phyloP scores from a whole-genome alignment of 805 yeast genomes.

The Candida gorgasii region DNA sequence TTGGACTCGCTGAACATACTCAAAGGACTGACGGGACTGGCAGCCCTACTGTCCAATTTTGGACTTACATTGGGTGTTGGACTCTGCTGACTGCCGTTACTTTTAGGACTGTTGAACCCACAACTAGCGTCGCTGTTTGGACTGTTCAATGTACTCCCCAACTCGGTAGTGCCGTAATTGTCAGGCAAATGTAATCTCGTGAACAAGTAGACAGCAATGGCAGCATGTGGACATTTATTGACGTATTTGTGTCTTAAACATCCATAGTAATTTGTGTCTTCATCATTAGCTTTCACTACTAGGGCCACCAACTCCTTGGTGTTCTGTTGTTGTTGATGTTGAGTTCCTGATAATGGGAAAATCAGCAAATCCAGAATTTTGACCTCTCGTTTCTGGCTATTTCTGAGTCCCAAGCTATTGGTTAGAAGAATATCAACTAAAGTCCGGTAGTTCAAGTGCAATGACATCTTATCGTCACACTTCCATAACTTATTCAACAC shows the following conservation, averaged over 20 bases:
- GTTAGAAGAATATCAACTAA: slow-evolving; percentile 26
- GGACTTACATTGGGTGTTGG: slow-evolving; percentile 2
- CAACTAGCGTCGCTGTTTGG: background rate
- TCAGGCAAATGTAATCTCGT: slow-evolving; percentile 30
- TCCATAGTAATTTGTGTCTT: slow-evolving; percentile 16
- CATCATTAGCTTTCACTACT: slow-evolving; percentile 9
- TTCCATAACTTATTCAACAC: slow-evolving; percentile 22
- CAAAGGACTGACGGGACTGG: slow-evolving; percentile 1
- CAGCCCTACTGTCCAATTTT: background rate
- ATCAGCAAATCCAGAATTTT: slow-evolving; percentile 22
- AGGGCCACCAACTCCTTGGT: slow-evolving; percentile 9
- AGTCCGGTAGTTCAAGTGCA: slow-evolving; percentile 25
- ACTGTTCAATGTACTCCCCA: background rate
- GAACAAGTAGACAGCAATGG: slow-evolving; percentile 29
- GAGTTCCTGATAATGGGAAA: slow-evolving; percentile 10
- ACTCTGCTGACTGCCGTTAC: background rate
- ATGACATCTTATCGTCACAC: slow-evolving; percentile 15
- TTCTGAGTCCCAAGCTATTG: slow-evolving; percentile 21
- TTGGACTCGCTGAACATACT: slow-evolving; percentile 18
- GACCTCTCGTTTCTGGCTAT: slow-evolving; percentile 26
- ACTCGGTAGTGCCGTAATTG: slow-evolving; percentile 18
- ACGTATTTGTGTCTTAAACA: slow-evolving; percentile 24
- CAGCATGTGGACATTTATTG: slow-evolving; percentile 29
- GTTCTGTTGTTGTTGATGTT: too few species aligned
- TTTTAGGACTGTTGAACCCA: background rate